Base-by-base conservation (phyloP, 192 early-diverging fungal genomes). In the Coemansia sp. region DNA sequence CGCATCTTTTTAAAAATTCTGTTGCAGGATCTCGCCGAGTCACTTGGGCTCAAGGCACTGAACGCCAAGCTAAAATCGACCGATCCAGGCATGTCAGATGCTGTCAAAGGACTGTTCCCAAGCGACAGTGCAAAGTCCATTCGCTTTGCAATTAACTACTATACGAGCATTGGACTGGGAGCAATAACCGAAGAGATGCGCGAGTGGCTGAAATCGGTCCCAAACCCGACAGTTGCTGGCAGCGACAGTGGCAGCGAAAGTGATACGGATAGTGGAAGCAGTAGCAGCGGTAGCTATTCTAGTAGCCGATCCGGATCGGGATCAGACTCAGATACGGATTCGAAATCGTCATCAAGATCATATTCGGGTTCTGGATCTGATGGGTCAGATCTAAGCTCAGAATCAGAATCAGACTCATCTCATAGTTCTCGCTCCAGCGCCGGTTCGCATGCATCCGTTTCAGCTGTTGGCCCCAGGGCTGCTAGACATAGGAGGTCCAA, bases 111-210 rank as follows among this genome's bases (percentile, higher is more conserved):
- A 33, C 75, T 98, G 72, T 99, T 99, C 73, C 96, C 95, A 14
- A 94, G 86, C 55, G 92, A 94, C 69, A 92, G 91, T 69, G 92
- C 94, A 48, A 88, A 89, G 60, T 87, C 93, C 60, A 94, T 91
- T 14, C 90, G 95, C 46, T 98, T 98, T 77, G 95, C 97, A 12
- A 98, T 99, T 87, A 99, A 99, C 74, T 99, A 95, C 76, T 99
- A 94, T 67, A 97, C 94, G 0, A 92, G 88, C 71, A 96, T 99
- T 73, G 93, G 91, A 20, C 75, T 99, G 33, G 97, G 96, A 69
- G 92, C 88, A 2, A 73, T 99, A 52, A 98, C 96, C 1, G 95
- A 95, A 33, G 95, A 96, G 20, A 84, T 99, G 69, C 90, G 97
- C 69, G 95, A 95, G 68, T 88, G 89, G 71, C 86, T 95, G 26